Conservation (phyloP, 2,329 filamentous ascomycete species). For the Phyllosticta citribraziliensis region DNA sequence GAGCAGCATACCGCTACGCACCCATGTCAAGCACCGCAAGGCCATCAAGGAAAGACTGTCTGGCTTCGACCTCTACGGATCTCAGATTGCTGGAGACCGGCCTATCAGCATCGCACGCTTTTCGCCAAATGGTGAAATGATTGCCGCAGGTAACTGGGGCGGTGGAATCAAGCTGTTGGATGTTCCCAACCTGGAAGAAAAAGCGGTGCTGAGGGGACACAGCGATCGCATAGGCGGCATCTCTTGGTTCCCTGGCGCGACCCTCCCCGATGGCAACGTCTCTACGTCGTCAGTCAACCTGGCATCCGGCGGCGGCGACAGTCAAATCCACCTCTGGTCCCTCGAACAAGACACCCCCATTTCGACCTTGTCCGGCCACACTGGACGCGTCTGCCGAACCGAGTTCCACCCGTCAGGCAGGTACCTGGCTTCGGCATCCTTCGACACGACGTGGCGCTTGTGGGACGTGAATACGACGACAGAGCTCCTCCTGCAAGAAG, state of each 20-base stretch:
- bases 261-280: slow-evolving; percentile 58
- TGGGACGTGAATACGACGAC: slow-evolving; percentile 86
- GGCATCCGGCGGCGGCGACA: slow-evolving; percentile 83
- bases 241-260: slow-evolving; percentile 80
- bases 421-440: slow-evolving; percentile 86
- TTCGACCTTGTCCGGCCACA: slow-evolving; percentile 72
- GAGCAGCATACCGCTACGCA: slow-evolving; percentile 71
- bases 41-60: slow-evolving; percentile 73
- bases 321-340: slow-evolving; percentile 82
- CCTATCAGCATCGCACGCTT: slow-evolving; percentile 89
- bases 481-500: slow-evolving; percentile 82
- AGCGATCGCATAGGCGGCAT: slow-evolving; percentile 83
- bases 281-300: slow-evolving; percentile 70
- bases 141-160: slow-evolving; percentile 89
- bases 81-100: slow-evolving; percentile 83
- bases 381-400: slow-evolving; percentile 76
- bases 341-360: slow-evolving; percentile 77
- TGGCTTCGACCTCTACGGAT: slow-evolving; percentile 83
- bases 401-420: slow-evolving; percentile 89
- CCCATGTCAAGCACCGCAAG: slow-evolving; percentile 88
- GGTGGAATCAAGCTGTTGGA: slow-evolving; percentile 79
- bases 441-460: slow-evolving; percentile 91
- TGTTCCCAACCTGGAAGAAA: slow-evolving; percentile 72
- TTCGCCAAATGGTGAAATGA: slow-evolving; percentile 69
- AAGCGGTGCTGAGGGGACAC: slow-evolving; percentile 68